phyloP scores from a whole-genome alignment of 306 rosid genomes.

The Vigna trinervia region DNA sequence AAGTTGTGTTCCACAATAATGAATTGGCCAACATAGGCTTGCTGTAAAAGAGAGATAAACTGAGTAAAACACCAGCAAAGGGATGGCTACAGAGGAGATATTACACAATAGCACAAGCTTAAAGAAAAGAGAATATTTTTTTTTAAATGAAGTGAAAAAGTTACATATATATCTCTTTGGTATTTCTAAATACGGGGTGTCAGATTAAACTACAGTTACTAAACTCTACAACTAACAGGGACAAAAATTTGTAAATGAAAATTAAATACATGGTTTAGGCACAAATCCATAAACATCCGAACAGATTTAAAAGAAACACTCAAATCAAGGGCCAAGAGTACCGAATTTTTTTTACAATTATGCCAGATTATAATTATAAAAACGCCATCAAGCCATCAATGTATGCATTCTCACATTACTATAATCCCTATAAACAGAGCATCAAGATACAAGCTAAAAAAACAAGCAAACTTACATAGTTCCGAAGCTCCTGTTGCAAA shows the following conservation, averaged over 20 bases:
- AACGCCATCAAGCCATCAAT: constrained; percentile 35
- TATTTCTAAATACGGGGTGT: constrained; percentile 25
- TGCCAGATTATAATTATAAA: constrained; percentile 1
- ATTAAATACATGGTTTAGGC: constrained; percentile 1
- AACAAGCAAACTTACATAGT: constrained; percentile 65
- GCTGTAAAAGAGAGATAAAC: constrained; percentile 22
- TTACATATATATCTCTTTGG: not conserved
- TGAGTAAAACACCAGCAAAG: constrained; percentile 21
- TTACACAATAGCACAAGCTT: not conserved
- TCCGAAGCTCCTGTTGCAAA: constrained; percentile 86
- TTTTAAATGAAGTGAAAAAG: not conserved
- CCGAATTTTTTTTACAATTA: constrained; percentile 21
- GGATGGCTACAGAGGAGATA: constrained; percentile 23
- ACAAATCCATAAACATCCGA: constrained; percentile 28
- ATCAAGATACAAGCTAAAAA: constrained; percentile 16
- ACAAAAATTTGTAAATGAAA: constrained; percentile 26
- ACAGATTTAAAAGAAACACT: not conserved
- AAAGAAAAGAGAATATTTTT: not conserved
- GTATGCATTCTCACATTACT: constrained; percentile 31
- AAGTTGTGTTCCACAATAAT: constrained; percentile 6
- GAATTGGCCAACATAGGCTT: constrained; percentile 1
- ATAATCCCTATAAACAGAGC: constrained; percentile 31
- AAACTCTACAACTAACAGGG: not conserved
- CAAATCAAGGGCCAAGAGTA: constrained; percentile 26
- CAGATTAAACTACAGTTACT: not conserved